Base-by-base conservation (phyloP, 495 filamentous ascomycete genomes). In the Stereocaulon alpinum region DNA sequence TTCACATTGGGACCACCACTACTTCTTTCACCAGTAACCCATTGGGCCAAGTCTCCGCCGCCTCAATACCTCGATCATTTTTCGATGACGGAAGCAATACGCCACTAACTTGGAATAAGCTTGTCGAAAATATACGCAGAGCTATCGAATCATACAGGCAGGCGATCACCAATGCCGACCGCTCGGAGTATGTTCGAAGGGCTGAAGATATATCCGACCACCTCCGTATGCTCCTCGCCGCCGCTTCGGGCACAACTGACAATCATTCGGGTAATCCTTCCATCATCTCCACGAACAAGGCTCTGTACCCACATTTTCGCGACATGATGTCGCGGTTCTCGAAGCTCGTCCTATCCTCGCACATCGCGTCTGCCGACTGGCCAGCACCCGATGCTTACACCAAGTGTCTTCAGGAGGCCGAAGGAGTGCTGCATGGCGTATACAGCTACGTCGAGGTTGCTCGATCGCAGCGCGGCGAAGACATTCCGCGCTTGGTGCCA, bases 301-400 rank as follows among this genome's bases (percentile, higher is more conserved):
- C 88, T 2, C 76, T 98, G 45, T 96, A 97, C 66, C 93, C 94
- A 32, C 90, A 97, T 73, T 98, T 96, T 72, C 82, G 94, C 53
- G 94, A 96, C 68, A 96, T 96, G 86, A 98, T 98, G 93, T 97
- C 93, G 6, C 88, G 93, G 64, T 97, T 97, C 72, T 97, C 94
- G 41, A 98, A 97, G 71, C 77, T 98, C 41, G 94, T 98, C 24
- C 82, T 98, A 40, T 97, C 92, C 22, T 96, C 93, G n/a, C 93
- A 97, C 70, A 95, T 97, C 67, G 93, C 93, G 40, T 88, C 92
- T 24, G 86, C 92, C 32, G 93, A 97, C 70, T 96, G 87, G 82
- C 89, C 91, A 22, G 76, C 82, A 42, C 75, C 79, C 40, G 93
- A 98, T 68, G 94, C 92, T 2, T 85, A 89, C 59, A 80, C 91